These are phyloP conservation scores for Apiotrichum laibachii DNA, from an alignment of 1,284 basidiomycete genomes.

Conservation along the genomic window DNA sequence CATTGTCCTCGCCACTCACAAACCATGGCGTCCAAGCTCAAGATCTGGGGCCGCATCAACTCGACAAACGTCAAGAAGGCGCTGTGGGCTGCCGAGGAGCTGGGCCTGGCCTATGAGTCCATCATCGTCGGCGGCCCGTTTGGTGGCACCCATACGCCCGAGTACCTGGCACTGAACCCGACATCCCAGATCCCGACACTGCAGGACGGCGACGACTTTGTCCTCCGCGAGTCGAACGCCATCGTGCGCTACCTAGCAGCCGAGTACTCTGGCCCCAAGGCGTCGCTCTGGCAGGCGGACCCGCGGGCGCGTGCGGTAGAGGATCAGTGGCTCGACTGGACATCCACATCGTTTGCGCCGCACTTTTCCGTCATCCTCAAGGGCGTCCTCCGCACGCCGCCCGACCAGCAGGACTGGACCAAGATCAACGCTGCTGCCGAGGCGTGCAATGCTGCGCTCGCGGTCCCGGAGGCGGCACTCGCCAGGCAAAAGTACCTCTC, in stretches of 20 bases:
- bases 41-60: slow-evolving; percentile 21
- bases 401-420: slow-evolving; percentile 8
- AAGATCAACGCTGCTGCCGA: slow-evolving; percentile 2
- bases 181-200: slow-evolving; percentile 14
- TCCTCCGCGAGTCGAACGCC: slow-evolving; percentile 18
- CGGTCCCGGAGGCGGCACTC: slow-evolving; percentile 9
- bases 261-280: background rate
- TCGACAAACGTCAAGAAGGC: slow-evolving; percentile 19
- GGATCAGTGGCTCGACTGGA: slow-evolving; percentile 22
- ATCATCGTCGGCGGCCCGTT: slow-evolving; percentile 9
- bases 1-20: background rate
- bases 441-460: background rate
- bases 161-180: slow-evolving; percentile 17
- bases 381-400: slow-evolving; percentile 10
- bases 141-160: slow-evolving; percentile 9
- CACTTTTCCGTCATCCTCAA: slow-evolving; percentile 5
- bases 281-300: background rate
- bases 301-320: background rate
- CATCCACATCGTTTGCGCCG: background rate
- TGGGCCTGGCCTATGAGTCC: slow-evolving; percentile 8
- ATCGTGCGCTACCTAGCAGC: slow-evolving; percentile 19
- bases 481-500: slow-evolving; percentile 7
- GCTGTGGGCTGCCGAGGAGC: slow-evolving; percentile 17
- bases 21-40: slow-evolving; percentile 5
- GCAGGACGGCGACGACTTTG: slow-evolving; percentile 10